Evolutionary conservation across 139 green algal genomes (phyloP).

Genomic region (Coelastrella sp.): DNA sequence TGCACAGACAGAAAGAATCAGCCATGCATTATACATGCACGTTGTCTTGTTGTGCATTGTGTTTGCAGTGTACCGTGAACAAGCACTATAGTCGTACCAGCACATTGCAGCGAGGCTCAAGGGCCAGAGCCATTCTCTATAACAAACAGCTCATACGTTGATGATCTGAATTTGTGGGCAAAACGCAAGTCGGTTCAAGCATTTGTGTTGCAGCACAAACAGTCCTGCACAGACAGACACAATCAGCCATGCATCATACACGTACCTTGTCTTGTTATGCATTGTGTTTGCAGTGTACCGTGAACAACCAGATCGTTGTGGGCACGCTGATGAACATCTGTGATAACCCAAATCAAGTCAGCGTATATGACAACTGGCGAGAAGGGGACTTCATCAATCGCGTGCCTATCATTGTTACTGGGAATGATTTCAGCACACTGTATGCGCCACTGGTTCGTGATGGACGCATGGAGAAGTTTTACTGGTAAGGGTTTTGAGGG

Average conservation of each 20-base stretch:
- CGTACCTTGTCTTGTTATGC: neutral
- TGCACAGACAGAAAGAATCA: too few relatives aligned
- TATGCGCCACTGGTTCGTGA: slow-evolving; percentile 93
- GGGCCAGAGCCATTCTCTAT: too few relatives aligned
- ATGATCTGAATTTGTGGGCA: too few relatives aligned
- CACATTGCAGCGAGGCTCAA: too few relatives aligned
- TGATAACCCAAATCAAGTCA: slow-evolving; percentile 86
- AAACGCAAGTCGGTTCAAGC: too few relatives aligned
- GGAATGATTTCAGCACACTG: slow-evolving; percentile 90
- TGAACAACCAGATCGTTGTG: slow-evolving; percentile 96
- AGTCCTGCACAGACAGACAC: too few relatives aligned
- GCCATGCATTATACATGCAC: neutral
- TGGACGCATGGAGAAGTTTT: slow-evolving; percentile 85
- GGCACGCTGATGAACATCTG: slow-evolving; percentile 94
- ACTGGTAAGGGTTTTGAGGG: slow-evolving; percentile 59
- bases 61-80: slow-evolving; percentile 85
- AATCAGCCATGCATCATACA: neutral
- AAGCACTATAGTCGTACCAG: slow-evolving; percentile 72
- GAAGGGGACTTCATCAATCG: slow-evolving; percentile 53
- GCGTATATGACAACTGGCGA: slow-evolving; percentile 76
- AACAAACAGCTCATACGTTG: too few relatives aligned
- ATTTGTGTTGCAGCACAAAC: too few relatives aligned
- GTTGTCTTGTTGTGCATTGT: neutral
- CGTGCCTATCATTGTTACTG: slow-evolving; percentile 63
- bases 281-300: slow-evolving; percentile 68